Conservation (phyloP, 768 basidiomycete species). For the Lactarius sp. region DNA sequence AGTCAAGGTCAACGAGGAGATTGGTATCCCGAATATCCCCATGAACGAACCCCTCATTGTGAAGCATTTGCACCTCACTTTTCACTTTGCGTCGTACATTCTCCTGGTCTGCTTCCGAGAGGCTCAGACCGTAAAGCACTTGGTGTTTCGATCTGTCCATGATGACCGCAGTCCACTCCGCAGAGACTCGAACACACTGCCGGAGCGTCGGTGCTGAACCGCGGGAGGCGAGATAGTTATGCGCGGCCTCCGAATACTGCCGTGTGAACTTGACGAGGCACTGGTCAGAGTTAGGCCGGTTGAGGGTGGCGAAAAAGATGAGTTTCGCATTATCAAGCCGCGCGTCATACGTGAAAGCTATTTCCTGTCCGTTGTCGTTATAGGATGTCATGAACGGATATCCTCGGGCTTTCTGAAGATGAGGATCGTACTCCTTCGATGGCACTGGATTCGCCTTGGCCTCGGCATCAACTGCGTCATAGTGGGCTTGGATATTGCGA, state of each 20-base stretch:
- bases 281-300: background rate
- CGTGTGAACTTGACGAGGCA: background rate
- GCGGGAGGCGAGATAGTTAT: background rate
- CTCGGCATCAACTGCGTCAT: too few relatives aligned
- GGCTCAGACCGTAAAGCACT: background rate
- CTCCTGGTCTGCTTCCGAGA: background rate
- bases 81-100: background rate
- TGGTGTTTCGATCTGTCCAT: background rate
- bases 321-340: background rate
- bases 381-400: background rate
- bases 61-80: background rate
- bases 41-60: background rate
- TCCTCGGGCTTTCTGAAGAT: background rate
- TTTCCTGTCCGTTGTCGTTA: background rate
- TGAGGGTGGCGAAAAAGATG: background rate
- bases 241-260: background rate
- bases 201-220: background rate
- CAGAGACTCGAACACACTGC: background rate
- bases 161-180: background rate
- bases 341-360: background rate
- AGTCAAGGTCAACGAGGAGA: background rate
- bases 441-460: too few relatives aligned
- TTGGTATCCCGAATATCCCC: background rate
- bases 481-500: too few relatives aligned
- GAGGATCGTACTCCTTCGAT: background rate